Evolutionary conservation across 179 eudicot species (phyloP), one percentile per base, ranked within the genome.

Genomic region (Spergularia azorica): DNA sequence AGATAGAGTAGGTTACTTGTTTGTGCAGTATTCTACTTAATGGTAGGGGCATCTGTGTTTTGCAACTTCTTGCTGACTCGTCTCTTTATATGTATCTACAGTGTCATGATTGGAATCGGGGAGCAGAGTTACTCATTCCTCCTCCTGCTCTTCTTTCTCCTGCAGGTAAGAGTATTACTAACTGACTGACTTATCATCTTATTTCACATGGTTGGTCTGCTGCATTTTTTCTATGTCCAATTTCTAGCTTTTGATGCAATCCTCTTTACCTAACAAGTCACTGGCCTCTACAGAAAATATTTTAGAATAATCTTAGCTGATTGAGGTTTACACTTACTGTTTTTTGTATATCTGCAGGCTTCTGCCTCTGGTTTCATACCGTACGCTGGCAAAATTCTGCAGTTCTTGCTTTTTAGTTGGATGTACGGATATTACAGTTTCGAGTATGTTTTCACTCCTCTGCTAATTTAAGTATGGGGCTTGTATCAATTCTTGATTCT

Each of bases 371-470:
- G 94, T 59, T 87, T 89, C 75, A 86, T 95, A 84, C 99, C 99
- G 2, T 89, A 80, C 77, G 77, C 88, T 76, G 99, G 98, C 80
- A 88, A 86, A 84, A 79, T 89, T 73, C 79, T 93, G 72, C 90
- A 94, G 84, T 90, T 94, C 83, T 71, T 95, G 71, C 96, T 95
- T 55, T 88, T 94, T 76, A 89, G 96, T 63, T 95, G 99, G 99
- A 90, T 95, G 94, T 95, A 95, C 75, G 99, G 98, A 18, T 95
- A 95, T 76, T 95, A 95, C 82, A 94, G 97, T 77, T 94, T 95
- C 70, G 99, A 95, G 99, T 95, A 88, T 66, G 99, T 90, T 67
- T 41, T 79, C 65, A 70, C 61, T 61, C 73, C 72, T 73, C 26
- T 70, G 9, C 70, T 54, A 20, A 67, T 50, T 54, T 20, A 41